A percentile compares a stretch with the other conserved stretches of the same genome.
phyloP scores from a whole-genome alignment of 116 monocot genomes.

The Papilionanthe hybrid region DNA sequence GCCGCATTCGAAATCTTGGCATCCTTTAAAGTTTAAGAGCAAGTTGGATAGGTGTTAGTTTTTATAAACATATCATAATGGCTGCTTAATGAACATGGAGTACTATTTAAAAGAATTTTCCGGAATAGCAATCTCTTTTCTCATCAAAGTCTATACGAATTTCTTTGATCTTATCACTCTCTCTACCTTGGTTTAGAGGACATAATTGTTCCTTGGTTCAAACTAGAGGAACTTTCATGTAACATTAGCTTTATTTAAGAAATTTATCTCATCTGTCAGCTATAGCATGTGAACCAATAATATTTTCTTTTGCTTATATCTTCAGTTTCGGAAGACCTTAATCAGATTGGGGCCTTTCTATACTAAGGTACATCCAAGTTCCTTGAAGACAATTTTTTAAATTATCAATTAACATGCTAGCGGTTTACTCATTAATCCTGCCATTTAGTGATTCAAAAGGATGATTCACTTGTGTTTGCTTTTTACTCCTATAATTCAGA shows the following conservation, averaged over 20 bases:
- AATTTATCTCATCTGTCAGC: background rate
- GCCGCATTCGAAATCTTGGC: background rate
- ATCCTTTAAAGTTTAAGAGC: background rate
- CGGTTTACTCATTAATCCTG: background rate
- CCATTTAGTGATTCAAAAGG: background rate
- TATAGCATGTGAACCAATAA: background rate
- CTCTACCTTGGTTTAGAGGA: too few species aligned
- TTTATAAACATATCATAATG: background rate
- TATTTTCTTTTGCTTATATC: constrained; percentile 8
- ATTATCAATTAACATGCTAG: background rate
- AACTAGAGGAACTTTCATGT: background rate
- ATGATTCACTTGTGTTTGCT: background rate
- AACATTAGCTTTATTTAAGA: background rate
- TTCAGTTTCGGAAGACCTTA: constrained; percentile 82
- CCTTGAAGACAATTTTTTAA: background rate
- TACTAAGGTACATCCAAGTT: constrained; percentile 53
- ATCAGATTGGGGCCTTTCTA: constrained; percentile 84
- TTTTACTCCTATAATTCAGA: background rate
- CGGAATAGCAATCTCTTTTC: background rate
- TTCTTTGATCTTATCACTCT: background rate
- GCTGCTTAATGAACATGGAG: background rate
- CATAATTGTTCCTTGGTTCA: background rate
- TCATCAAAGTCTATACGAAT: background rate
- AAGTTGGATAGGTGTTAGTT: background rate
- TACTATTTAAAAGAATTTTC: background rate